Conservation (phyloP, 2,329 filamentous ascomycete genomes). For the Lachnellula subtilissima region DNA sequence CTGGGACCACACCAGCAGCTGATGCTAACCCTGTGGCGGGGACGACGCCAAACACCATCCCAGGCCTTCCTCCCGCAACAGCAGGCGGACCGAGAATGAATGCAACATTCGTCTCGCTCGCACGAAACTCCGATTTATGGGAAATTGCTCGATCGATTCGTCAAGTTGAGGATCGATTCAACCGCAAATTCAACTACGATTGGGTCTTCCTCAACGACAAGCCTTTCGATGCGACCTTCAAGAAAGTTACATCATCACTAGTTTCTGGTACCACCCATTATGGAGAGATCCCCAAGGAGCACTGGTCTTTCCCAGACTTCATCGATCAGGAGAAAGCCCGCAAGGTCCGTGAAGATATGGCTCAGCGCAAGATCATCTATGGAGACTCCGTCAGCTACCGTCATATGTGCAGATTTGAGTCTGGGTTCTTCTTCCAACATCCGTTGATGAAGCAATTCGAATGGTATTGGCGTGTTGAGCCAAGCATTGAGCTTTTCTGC, state of each 20-base stretch:
- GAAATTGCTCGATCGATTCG: slow-evolving; percentile 95
- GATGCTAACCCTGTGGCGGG: slow-evolving; percentile 16
- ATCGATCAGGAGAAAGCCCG: slow-evolving; percentile 93
- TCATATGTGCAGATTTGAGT: slow-evolving; percentile 99
- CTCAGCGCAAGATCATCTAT: slow-evolving; percentile 92
- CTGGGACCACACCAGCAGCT: slow-evolving; percentile 21
- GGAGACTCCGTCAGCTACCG: slow-evolving; percentile 95
- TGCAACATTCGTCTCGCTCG: slow-evolving; percentile 94
- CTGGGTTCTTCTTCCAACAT: slow-evolving; percentile 98
- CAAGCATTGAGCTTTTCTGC: slow-evolving; percentile 92
- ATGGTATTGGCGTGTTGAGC: slow-evolving; percentile 99
- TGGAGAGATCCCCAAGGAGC: slow-evolving; percentile 81
- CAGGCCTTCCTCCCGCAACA: slow-evolving; percentile 38
- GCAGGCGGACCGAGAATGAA: slow-evolving; percentile 76
- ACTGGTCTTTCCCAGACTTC: slow-evolving; percentile 95
- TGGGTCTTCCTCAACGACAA: slow-evolving; percentile 99
- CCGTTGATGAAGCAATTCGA: slow-evolving; percentile 92
- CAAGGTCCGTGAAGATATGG: slow-evolving; percentile 92
- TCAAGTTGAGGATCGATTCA: slow-evolving; percentile 96
- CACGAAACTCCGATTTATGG: slow-evolving; percentile 91
- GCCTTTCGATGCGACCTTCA: slow-evolving; percentile 90
- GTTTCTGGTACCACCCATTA: slow-evolving; percentile 93
- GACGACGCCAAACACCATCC: slow-evolving; percentile 26
- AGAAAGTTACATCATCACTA: slow-evolving; percentile 80
- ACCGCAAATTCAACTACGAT: slow-evolving; percentile 92